Percentiles rank a stretch among this genome's conserved stretches.
Conservation (phyloP, 2,329 filamentous ascomycete genomes). For the Aspergillus novoparasiticus region DNA sequence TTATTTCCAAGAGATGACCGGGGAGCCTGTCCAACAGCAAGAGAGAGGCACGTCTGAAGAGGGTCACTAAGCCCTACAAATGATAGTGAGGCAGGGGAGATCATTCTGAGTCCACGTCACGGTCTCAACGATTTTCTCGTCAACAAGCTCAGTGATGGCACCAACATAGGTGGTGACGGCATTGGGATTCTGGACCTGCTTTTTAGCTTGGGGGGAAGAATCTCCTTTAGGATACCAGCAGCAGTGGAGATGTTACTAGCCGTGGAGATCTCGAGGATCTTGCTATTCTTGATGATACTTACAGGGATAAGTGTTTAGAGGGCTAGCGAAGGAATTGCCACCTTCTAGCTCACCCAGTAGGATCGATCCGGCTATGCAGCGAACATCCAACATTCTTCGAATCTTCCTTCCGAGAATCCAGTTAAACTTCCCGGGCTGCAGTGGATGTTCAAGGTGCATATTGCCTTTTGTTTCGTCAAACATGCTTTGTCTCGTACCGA, state of each 20-base stretch:
- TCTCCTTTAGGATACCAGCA: constrained; percentile 73
- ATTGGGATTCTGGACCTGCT: constrained; percentile 68
- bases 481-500: neutral
- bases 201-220: constrained; percentile 63
- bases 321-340: neutral
- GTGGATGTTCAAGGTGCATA: neutral
- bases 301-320: constrained; percentile 72
- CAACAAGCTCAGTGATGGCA: constrained; percentile 90
- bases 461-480: neutral
- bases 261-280: constrained; percentile 89
- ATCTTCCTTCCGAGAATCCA: neutral
- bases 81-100: constrained; percentile 77
- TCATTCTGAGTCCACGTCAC: constrained; percentile 78
- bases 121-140: constrained; percentile 86
- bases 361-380: neutral
- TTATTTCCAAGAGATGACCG: neutral
- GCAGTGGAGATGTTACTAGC: constrained; percentile 82
- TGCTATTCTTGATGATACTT: constrained; percentile 88
- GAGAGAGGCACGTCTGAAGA: constrained; percentile 70
- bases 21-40: neutral
- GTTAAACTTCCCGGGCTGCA: neutral
- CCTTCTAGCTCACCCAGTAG: neutral
- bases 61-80: constrained; percentile 44
- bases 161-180: constrained; percentile 79
- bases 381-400: neutral